Base-by-base conservation (phyloP, 805 yeast species). In the Lipomyces yamanashiensis region DNA sequence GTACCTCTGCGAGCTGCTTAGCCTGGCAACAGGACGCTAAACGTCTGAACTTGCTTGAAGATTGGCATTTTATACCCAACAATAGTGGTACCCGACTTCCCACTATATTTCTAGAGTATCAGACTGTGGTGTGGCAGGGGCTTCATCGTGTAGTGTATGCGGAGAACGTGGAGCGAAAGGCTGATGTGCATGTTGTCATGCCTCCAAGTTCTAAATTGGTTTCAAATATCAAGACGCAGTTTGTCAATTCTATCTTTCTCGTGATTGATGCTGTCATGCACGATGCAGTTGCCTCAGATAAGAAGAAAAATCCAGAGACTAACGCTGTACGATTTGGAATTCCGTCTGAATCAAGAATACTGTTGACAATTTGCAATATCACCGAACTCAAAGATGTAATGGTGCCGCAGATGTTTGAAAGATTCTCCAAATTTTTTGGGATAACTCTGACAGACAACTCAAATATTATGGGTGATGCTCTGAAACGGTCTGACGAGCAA, bases 281-380 rank as follows among this genome's bases (percentile, higher is more conserved):
- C 19, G 63, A 67, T 15, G 69, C 77, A 43, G 67, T 71, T 8
- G 77, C 76, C 4, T 53, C 65, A 3, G 69, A 66, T 39, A 53
- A 45, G 40, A 41, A 49, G 23, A 21, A 17, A 13, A n/a, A 19
- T 10, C 21, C 19, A 5, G 47, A 10, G 21, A 56, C 41, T 19
- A 10, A 15, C 3, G 59, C 43, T 19, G 8, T 53, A 8, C 8
- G 19, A 23, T 48, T 45, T 17, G 39, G 78, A 15, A 74, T 78
- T 40, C 76, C 81, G 1, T 78, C 80, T 59, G 90, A 82, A 56
- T 72, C 80, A 7, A 83, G 82, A 63, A 77, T 85, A 13, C 75
- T 85, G 43, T 71, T 83, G 44, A 81, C 88, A 0, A 72, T 87
- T 49, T 81, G 86, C 49, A 87, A 87, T 69, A 73, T 87, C 53